Percentiles rank a stretch among this genome's conserved stretches.
Evolutionary conservation across 352 stramenopile genomes (phyloP).

Genomic region (Phytophthora vignae): DNA sequence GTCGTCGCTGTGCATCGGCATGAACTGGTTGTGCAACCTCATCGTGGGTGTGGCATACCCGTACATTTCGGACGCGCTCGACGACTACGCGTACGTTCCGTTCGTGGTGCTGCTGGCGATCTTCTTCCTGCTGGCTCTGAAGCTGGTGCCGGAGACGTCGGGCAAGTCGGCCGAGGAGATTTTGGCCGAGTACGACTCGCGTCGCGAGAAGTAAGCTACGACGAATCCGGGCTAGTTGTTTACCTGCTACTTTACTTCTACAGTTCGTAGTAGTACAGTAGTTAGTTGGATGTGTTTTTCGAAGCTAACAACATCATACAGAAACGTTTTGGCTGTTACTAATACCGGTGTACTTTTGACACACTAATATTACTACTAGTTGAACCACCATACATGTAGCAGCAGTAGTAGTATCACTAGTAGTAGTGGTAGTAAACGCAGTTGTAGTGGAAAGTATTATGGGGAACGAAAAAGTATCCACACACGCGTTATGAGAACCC

Average conservation of each 20-base stretch:
- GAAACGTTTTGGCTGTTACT: no score
- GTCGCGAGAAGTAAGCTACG: conserved; percentile 27
- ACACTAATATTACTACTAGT: no score
- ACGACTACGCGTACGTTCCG: conserved; percentile 46
- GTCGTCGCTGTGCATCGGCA: conserved; percentile 40
- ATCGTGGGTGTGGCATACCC: conserved; percentile 58
- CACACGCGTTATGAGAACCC: no score
- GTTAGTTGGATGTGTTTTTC: no score
- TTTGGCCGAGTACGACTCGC: conserved; percentile 43
- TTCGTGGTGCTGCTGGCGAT: conserved; percentile 51
- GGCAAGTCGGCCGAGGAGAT: conserved; percentile 64
- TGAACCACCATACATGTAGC: no score
- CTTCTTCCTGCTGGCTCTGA: conserved; percentile 45
- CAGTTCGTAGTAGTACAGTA: no score
- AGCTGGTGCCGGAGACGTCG: conserved; percentile 53
- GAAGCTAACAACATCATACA: no score
- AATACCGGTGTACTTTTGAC: no score
- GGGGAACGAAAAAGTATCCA: no score
- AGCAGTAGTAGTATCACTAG: no score
- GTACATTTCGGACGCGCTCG: conserved; percentile 48
- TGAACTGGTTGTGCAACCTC: conserved; percentile 60
- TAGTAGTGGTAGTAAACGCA: no score
- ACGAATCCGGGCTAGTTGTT: background rate
- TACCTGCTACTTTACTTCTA: background rate
- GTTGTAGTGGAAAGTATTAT: no score